phyloP scores from a whole-genome alignment of 2,329 filamentous ascomycete species.

The Didymella glomerata region DNA sequence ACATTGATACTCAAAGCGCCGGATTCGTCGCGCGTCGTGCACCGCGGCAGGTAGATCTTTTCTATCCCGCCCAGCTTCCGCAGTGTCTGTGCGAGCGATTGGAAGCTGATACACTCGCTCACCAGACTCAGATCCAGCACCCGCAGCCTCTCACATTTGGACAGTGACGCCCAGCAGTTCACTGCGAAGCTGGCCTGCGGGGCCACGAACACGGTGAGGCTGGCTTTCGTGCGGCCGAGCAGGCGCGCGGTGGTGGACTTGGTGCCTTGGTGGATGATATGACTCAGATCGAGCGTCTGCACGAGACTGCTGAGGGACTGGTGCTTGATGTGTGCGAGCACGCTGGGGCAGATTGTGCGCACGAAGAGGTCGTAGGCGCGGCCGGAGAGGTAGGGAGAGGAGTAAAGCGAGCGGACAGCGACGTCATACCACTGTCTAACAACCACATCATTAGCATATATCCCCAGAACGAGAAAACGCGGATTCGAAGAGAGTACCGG shows the following conservation, averaged over 20 bases:
- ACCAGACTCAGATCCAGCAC: constrained; percentile 63
- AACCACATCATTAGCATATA: constrained; percentile 12
- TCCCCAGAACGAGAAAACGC: too few species aligned
- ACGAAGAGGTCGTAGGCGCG: constrained; percentile 64
- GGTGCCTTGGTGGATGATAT: constrained; percentile 66
- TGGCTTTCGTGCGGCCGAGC: constrained; percentile 62
- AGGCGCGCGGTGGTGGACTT: constrained; percentile 66
- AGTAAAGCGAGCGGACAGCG: constrained; percentile 62
- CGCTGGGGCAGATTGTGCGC: constrained; percentile 62
- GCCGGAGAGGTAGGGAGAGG: constrained; percentile 60
- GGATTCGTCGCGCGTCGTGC: constrained; percentile 43
- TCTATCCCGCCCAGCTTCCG: constrained; percentile 56
- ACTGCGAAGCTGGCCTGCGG: constrained; percentile 66
- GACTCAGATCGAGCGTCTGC: constrained; percentile 61
- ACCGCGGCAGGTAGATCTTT: constrained; percentile 57
- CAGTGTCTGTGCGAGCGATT: constrained; percentile 60
- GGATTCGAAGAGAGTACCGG: constrained; percentile 23
- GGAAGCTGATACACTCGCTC: constrained; percentile 59
- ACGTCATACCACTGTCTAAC: constrained; percentile 64
- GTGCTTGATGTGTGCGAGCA: constrained; percentile 59
- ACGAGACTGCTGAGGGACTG: constrained; percentile 61
- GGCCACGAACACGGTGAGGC: constrained; percentile 63
- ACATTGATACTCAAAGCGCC: constrained; percentile 35
- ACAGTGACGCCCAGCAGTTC: constrained; percentile 65
- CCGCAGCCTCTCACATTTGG: constrained; percentile 62